A percentile compares a stretch with the other conserved stretches of the same genome.
These are phyloP conservation scores for Trichoderma guizhouense DNA, from an alignment of 2,329 filamentous ascomycete species.

Conservation along the genomic window DNA sequence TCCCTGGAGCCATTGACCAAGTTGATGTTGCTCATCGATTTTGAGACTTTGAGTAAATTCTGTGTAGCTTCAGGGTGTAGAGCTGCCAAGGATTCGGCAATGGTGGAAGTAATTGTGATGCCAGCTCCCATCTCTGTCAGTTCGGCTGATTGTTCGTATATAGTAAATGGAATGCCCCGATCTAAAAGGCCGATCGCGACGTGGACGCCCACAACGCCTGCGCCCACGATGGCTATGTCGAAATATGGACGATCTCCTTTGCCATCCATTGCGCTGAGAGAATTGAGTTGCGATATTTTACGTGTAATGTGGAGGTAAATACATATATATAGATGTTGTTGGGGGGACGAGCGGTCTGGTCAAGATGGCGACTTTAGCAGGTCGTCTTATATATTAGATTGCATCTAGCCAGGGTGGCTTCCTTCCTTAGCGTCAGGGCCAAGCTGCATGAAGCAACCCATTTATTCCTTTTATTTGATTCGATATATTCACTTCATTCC, in stretches of 20 bases:
- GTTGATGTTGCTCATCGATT: not conserved
- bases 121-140: conserved; percentile 42
- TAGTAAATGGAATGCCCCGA: conserved; percentile 39
- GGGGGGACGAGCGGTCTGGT: not conserved
- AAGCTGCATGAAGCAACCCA: not conserved
- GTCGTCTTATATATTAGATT: not conserved
- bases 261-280: not conserved
- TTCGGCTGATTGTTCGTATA: conserved; percentile 44
- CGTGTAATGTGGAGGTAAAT: not conserved
- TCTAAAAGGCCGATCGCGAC: conserved; percentile 46
- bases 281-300: not conserved
- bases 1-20: not conserved
- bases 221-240: conserved; percentile 49
- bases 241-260: not conserved
- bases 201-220: conserved; percentile 48
- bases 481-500: not conserved
- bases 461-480: not conserved
- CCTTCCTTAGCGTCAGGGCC: not conserved
- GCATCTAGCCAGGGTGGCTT: not conserved
- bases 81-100: not conserved
- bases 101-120: conserved; percentile 49
- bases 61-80: not conserved
- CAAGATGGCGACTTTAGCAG: not conserved
- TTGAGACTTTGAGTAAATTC: not conserved
- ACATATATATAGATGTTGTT: not conserved